Base-by-base conservation (phyloP, 2,329 filamentous ascomycete species). In the Aphanocladium album region DNA sequence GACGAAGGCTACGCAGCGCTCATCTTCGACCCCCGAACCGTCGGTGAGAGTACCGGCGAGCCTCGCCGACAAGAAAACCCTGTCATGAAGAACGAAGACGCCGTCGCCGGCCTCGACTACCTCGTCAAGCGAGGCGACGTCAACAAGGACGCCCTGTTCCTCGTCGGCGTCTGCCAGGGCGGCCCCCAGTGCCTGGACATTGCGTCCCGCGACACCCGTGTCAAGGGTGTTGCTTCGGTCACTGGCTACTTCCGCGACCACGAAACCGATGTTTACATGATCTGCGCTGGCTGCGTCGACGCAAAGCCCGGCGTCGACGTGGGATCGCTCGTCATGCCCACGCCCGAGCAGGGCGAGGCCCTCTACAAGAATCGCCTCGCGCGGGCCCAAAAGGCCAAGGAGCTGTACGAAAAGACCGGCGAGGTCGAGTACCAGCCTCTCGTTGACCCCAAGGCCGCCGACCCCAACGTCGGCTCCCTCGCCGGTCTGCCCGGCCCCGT, bases 1-100 rank as follows among this genome's bases (percentile, higher is more conserved):
- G 68, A 71, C 57, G 69, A 71, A 63, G 69, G 69, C 27, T 71
- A 71, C 49, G 68, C 69, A 27, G 68, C 68, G 3, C 53, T 71
- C 47, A 69, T 71, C 27, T 71, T 71, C 61, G 69, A 71, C 53
- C 69, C 69, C 5, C 68, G 69, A 46, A 71, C 68, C 2, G 69
- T 71, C 16, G 68, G 69, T 5, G 69, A 71, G 52, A 71, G 68
- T 57, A 68, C 69, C 17, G 69, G 69, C 23, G 55, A 65, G 55
- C 69, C 69, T 5, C 66, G 69, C 35, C 67, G 69, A 37, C 62
- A 64, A 25, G 69, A 70, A 61, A 70, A 70, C 25, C 68, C 68
- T 6, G 66, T 66, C 59, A 70, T 69, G 68, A 69, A 70, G 64
- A 70, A 70, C 53, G 68, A 70, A 46, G 68, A 70, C 49, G 65